phyloP scores from a whole-genome alignment of 164 flowering plant species.

The Akebia trifoliata region DNA sequence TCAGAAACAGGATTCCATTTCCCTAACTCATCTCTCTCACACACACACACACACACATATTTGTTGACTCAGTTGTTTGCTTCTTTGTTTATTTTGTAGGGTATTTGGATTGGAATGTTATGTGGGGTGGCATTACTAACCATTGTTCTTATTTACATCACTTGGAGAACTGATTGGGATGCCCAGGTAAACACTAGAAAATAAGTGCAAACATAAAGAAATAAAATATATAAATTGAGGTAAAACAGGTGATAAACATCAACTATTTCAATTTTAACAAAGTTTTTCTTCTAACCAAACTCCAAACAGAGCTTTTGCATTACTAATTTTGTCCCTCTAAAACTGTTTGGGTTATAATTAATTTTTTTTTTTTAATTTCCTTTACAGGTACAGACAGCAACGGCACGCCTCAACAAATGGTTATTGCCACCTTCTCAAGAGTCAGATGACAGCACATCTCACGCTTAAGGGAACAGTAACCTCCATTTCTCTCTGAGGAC shows the following conservation, averaged over 20 bases:
- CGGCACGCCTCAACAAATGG: slow-evolving; percentile 7
- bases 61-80: not conserved
- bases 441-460: not conserved
- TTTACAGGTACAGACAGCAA: slow-evolving; percentile 9
- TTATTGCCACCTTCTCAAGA: not conserved
- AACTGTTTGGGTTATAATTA: not conserved
- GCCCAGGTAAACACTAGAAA: slow-evolving; percentile 19
- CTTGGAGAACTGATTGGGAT: slow-evolving; percentile 36
- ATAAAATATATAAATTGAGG: too few species aligned
- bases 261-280: not conserved
- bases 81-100: too few species aligned
- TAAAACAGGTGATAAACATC: too few species aligned
- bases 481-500: too few species aligned
- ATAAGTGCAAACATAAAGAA: too few species aligned
- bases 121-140: slow-evolving; percentile 27
- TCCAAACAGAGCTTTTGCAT: not conserved
- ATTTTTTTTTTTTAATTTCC: not conserved
- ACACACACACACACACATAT: too few species aligned
- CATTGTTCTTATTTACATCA: slow-evolving; percentile 24
- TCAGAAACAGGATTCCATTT: too few species aligned
- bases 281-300: not conserved
- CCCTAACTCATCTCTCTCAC: not conserved
- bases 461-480: not conserved
- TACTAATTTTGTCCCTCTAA: not conserved
- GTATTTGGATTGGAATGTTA: slow-evolving; percentile 40